Base-by-base conservation (phyloP, 1,284 basidiomycete genomes). In the Dichomitus squalens region DNA sequence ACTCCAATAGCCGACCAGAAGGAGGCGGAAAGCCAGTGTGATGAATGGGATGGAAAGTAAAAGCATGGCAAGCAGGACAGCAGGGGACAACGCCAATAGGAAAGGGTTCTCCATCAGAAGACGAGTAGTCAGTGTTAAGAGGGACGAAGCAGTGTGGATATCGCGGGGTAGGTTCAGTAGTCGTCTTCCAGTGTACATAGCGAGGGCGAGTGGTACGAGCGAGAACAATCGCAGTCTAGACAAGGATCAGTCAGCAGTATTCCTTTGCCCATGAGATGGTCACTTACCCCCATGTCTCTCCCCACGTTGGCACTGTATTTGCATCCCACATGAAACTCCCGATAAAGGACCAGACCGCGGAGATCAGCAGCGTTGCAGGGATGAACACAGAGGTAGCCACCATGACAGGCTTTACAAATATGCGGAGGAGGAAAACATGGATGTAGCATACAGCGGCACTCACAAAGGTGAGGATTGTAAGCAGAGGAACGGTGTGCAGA, bases 301-400 rank as follows among this genome's bases (percentile, higher is more conserved):
- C 92, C 80, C 87, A 90, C 9, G 88, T 88, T 29, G 86, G 85
- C 57, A 84, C 86, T 29, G 77, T 76, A 55, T 85, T 81, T 12
- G 79, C 83, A 60, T 90, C 86, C 78, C 89, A 90, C 79, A 95
- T 91, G 67, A 96, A 96, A 68, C 92, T 94, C 29, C 92, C 95
- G 7, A 89, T 82, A 66, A 96, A 92, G 1, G 93, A 92, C 89
- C 93, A 95, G 54, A 93, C 73, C 16, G 93, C 87, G 49, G 90
- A 93, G 44, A 94, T 77, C 65, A 92, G 84, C 29, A 96, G 78
- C 0, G 90, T 89, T 41, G 86, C 84, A 14, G 95, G 94, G 31
- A 95, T 86, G 64, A 89, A 87, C 21, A 92, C 80, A 1, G 88
- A 87, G 0, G 93, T 95, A 3, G 82, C 84, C 21, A 92, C 74